phyloP scores from a whole-genome alignment of 805 yeast genomes.

The Yarrowia sp. region DNA sequence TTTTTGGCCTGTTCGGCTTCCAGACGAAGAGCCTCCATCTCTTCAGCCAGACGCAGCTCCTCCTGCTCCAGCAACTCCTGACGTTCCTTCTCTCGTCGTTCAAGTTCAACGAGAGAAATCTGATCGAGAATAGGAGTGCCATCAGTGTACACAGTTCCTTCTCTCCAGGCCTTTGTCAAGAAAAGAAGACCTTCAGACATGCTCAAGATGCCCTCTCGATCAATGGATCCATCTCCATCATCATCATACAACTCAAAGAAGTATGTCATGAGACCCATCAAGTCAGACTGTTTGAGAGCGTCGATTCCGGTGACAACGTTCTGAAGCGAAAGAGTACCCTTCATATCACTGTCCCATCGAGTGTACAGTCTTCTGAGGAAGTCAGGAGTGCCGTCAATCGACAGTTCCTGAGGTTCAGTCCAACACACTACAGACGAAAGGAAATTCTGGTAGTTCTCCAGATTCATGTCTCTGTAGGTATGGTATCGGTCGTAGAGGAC shows the following conservation, averaged over 20 bases:
- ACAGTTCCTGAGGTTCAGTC: conserved; percentile 41
- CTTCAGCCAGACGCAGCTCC: conserved; percentile 15
- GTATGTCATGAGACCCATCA: conserved; percentile 73
- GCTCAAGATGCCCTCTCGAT: conserved; percentile 74
- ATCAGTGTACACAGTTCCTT: conserved; percentile 41
- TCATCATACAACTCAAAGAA: conserved; percentile 75
- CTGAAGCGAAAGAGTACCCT: conserved; percentile 57
- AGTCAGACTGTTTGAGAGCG: conserved; percentile 62
- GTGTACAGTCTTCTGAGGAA: conserved; percentile 64
- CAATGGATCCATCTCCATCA: conserved; percentile 57
- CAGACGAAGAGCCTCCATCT: neutral
- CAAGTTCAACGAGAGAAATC: conserved; percentile 14
- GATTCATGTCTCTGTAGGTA: conserved; percentile 58
- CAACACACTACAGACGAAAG: conserved; percentile 80
- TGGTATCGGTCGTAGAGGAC: conserved; percentile 83
- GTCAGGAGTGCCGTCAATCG: conserved; percentile 37
- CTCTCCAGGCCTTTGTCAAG: conserved; percentile 83
- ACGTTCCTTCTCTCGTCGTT: conserved; percentile 10
- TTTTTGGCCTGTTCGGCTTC: neutral
- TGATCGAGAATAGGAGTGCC: conserved; percentile 33
- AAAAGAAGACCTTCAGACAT: conserved; percentile 84
- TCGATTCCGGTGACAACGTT: conserved; percentile 75
- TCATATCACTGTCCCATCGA: conserved; percentile 62
- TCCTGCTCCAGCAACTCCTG: conserved; percentile 7
- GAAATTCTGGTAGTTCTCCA: conserved; percentile 66